A percentile compares a stretch with the other conserved stretches of the same genome.
These are phyloP conservation scores for Trichomonas vaginalis DNA, from an alignment of 208 protist genomes.

Conservation along the genomic window DNA sequence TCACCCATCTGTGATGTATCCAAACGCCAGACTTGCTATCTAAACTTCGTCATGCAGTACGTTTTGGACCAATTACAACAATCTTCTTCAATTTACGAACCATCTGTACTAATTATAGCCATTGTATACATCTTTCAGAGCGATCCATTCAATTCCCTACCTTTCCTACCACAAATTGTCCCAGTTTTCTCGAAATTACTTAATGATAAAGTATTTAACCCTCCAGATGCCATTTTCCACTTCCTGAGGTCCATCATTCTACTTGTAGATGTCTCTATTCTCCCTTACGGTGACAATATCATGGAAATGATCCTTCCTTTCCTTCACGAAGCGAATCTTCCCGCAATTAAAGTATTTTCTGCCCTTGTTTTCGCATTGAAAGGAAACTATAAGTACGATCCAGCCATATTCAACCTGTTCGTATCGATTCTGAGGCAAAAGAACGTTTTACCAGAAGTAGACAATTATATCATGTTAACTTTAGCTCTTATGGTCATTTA, in stretches of 20 bases:
- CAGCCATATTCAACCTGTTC: neutral
- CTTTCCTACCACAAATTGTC: neutral
- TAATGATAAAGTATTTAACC: neutral
- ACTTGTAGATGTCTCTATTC: neutral
- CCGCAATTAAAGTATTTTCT: neutral
- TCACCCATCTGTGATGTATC: neutral
- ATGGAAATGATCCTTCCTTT: neutral
- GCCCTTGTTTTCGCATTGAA: neutral
- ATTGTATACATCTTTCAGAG: neutral
- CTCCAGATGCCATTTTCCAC: neutral
- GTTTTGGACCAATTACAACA: neutral
- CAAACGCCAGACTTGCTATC: neutral
- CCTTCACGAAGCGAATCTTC: neutral
- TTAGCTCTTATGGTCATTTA: neutral
- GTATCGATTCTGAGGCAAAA: neutral
- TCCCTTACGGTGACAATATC: neutral
- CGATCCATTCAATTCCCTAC: neutral
- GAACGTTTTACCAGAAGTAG: neutral
- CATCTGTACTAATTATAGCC: neutral
- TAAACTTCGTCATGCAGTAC: slow-evolving; percentile 4
- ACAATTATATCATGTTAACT: neutral
- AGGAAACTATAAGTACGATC: neutral
- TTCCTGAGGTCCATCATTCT: neutral
- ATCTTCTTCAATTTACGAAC: neutral
- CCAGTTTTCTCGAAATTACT: neutral